Evolutionary conservation across 495 filamentous ascomycete species (phyloP).

Genomic region (Filosporella fistucella): DNA sequence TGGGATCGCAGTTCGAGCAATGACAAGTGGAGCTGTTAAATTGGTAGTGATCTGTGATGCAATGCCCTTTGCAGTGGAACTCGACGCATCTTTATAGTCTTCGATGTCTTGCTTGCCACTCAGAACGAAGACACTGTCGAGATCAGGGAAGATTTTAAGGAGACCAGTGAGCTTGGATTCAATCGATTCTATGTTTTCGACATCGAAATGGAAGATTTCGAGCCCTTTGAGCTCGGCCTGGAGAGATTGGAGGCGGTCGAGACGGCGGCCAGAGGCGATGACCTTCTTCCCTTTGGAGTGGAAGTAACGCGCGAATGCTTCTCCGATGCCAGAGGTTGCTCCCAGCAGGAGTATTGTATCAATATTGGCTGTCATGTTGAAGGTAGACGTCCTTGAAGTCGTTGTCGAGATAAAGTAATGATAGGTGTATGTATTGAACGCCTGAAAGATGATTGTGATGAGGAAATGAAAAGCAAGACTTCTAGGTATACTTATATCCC

Average conservation of each 20-base stretch:
- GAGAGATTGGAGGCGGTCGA: slow-evolving; percentile 24
- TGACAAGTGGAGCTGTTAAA: slow-evolving; percentile 28
- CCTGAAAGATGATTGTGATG: too few species aligned
- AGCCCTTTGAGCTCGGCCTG: slow-evolving; percentile 28
- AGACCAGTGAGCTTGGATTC: slow-evolving; percentile 21
- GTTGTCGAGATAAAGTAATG: not conserved
- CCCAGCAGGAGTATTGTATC: slow-evolving; percentile 35
- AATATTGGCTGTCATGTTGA: slow-evolving; percentile 21
- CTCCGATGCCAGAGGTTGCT: slow-evolving; percentile 42
- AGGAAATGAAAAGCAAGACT: too few species aligned
- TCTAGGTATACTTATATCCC: too few species aligned
- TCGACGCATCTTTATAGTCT: slow-evolving; percentile 22
- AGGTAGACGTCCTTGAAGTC: not conserved
- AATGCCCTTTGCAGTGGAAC: slow-evolving; percentile 22
- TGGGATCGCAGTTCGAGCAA: slow-evolving; percentile 25
- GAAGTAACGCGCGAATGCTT: slow-evolving; percentile 37
- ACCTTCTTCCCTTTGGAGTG: slow-evolving; percentile 37
- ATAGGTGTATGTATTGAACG: not conserved
- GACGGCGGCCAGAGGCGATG: slow-evolving; percentile 37
- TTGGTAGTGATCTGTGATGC: slow-evolving; percentile 21
- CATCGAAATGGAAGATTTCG: slow-evolving; percentile 26
- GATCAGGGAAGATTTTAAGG: slow-evolving; percentile 24
- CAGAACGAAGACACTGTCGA: slow-evolving; percentile 33
- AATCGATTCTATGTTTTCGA: slow-evolving; percentile 24
- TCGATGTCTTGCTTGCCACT: slow-evolving; percentile 27